A percentile compares a stretch with the other conserved stretches of the same genome.
Evolutionary conservation across 306 rosid genomes (phyloP).

Genomic region (Lathyrus oleraceus): DNA sequence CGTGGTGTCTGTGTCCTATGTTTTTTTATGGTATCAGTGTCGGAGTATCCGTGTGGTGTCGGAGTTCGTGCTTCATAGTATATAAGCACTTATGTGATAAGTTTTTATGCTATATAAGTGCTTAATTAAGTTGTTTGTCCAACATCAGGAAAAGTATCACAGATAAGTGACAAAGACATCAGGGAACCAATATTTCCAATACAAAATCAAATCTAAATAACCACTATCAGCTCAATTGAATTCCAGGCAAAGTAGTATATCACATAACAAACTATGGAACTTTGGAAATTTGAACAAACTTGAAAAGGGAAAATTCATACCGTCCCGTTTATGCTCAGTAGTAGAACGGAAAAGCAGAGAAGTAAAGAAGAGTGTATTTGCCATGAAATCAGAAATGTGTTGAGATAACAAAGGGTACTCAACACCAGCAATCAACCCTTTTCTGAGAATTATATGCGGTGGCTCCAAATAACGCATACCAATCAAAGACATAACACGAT

Average conservation of each 20-base stretch:
- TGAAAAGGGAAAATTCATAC: conserved; percentile 39
- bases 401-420: conserved; percentile 76
- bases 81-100: background rate
- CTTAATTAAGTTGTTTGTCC: background rate
- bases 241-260: background rate
- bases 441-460: conserved; percentile 83
- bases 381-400: conserved; percentile 77
- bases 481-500: conserved; percentile 81
- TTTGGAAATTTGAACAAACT: too few relatives aligned
- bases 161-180: background rate
- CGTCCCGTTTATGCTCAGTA: conserved; percentile 70
- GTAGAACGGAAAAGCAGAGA: conserved; percentile 75
- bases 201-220: too few relatives aligned
- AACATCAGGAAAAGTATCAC: too few relatives aligned
- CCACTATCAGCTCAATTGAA: background rate
- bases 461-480: conserved; percentile 91
- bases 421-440: conserved; percentile 82
- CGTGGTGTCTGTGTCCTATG: too few relatives aligned
- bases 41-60: too few relatives aligned
- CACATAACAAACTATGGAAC: too few relatives aligned
- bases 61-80: background rate
- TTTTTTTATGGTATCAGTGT: too few relatives aligned
- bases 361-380: conserved; percentile 75
- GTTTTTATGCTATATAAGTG: too few relatives aligned
- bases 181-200: too few relatives aligned